A percentile compares a stretch with the other conserved stretches of the same genome.
These are phyloP conservation scores for Globisporangium mamillatum DNA, from an alignment of 352 stramenopile species.

Conservation along the genomic window DNA sequence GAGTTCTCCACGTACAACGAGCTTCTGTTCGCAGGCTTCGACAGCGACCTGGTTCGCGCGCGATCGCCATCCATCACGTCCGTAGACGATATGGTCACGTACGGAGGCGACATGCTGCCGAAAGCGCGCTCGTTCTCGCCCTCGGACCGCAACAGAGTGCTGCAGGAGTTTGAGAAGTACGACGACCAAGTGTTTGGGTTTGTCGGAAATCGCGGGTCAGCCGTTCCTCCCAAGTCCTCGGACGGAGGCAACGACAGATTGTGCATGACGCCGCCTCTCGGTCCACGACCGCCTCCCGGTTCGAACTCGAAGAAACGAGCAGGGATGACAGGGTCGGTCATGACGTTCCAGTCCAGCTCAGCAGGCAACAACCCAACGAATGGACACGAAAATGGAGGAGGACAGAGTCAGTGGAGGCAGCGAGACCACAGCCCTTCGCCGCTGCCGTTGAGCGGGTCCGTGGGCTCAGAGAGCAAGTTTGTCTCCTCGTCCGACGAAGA, in stretches of 20 bases:
- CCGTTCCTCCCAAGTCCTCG: conserved; percentile 33
- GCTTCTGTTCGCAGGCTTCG: conserved; percentile 49
- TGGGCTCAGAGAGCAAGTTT: conserved; percentile 33
- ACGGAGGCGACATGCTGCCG: conserved; percentile 33
- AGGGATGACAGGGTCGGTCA: conserved; percentile 22
- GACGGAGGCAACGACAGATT: conserved; percentile 38
- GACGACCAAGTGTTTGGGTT: conserved; percentile 73
- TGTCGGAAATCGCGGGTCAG: conserved; percentile 9
- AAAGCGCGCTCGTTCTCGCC: conserved; percentile 52
- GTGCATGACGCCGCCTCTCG: conserved; percentile 47
- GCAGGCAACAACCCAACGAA: conserved; percentile 20
- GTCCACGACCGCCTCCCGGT: conserved; percentile 30
- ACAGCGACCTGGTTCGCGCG: conserved; percentile 64
- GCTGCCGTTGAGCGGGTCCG: conserved; percentile 34
- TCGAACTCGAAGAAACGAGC: conserved; percentile 46
- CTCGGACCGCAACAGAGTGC: conserved; percentile 37
- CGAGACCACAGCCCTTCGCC: conserved; percentile 43
- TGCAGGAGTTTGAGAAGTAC: conserved; percentile 64
- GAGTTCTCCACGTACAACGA: conserved; percentile 47
- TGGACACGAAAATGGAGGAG: conserved; percentile 26
- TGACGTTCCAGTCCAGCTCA: conserved; percentile 32
- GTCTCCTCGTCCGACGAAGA: conserved; percentile 35
- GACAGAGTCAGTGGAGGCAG: conserved; percentile 38
- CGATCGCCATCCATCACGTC: conserved; percentile 55
- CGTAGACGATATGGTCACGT: conserved; percentile 43